Evolutionary conservation across 371 early-diverging fungal species (phyloP), one percentile per base, ranked within the genome.

Genomic region (Mucor saturninus): DNA sequence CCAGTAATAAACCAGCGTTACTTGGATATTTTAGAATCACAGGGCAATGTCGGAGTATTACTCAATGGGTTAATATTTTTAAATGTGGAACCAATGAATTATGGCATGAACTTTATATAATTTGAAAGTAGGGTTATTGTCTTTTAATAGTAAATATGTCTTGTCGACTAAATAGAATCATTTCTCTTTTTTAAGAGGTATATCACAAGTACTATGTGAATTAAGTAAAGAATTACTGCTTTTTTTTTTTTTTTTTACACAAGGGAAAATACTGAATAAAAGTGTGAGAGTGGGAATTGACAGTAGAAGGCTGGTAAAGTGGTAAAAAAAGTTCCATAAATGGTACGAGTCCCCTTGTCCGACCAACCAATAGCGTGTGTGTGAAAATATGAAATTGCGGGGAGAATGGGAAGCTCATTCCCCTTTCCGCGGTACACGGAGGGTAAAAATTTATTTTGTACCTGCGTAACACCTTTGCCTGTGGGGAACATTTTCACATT

Each of bases 381-480:
- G 53, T n/a, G 53, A 53, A 62, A 62, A 62, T 48, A 40, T 42
- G 39, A 48, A 62, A 32, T 14, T 10, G 31, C 40, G 9, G 39
- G 37, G 38, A 50, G 28, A 50, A 50, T 50, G 50, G 50, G 50
- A 50, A 28, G 26, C 11, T n/a, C 14, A 43, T 43, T 48, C 26
- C 31, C 30, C 30, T 28, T 30, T 30, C 50, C 50, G 50, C 50
- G 50, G 50, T 4, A 50, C 26, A 13, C 43, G 6, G 11, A 42
- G 43, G 43, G 43, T 3, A 11, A 10, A 21, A 21, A 54, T 26
- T 15, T n/a, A 9, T 32, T 32, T 46, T 8, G 45, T 21, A 40
- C 40, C 13, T 43, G 32, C 43, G 32, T 56, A 56, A 30, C 43
- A 45, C 30, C 11, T 3, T 3, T 4, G 10, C 9, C 26, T 46